Conservation (phyloP, 2,329 filamentous ascomycete species). For the Penicillium hordei region DNA sequence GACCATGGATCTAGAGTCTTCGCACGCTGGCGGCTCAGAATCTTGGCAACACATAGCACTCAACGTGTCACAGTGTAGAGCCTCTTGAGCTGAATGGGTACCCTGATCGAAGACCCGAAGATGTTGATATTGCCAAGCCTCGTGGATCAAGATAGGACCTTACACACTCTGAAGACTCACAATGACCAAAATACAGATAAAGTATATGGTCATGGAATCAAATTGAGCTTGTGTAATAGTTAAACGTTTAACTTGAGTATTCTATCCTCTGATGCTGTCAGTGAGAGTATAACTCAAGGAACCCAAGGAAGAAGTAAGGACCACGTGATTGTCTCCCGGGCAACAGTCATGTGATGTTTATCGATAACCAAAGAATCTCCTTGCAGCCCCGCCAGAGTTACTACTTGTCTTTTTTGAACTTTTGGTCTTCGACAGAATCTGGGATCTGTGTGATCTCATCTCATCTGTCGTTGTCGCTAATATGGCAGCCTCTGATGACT, state of each 20-base stretch:
- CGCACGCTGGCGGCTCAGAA: conserved; percentile 1
- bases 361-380: conserved; percentile 33
- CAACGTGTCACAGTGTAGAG: neutral
- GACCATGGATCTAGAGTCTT: conserved; percentile 10
- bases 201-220: no score
- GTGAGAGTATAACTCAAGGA: neutral
- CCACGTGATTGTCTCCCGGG: conserved; percentile 35
- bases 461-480: conserved; percentile 3
- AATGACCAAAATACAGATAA: neutral
- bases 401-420: neutral
- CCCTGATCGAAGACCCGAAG: conserved; percentile 3
- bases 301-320: neutral
- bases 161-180: neutral
- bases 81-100: neutral
- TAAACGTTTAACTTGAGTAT: neutral
- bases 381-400: conserved; percentile 14
- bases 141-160: neutral
- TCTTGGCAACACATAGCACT: conserved; percentile 7
- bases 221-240: neutral
- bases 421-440: neutral
- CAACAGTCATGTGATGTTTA: conserved; percentile 38
- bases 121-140: conserved; percentile 8
- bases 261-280: neutral
- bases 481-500: conserved; percentile 44
- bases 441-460: conserved; percentile 3